phyloP scores from a whole-genome alignment of 768 basidiomycete genomes.

The Tylopilus rubrobrunneus region DNA sequence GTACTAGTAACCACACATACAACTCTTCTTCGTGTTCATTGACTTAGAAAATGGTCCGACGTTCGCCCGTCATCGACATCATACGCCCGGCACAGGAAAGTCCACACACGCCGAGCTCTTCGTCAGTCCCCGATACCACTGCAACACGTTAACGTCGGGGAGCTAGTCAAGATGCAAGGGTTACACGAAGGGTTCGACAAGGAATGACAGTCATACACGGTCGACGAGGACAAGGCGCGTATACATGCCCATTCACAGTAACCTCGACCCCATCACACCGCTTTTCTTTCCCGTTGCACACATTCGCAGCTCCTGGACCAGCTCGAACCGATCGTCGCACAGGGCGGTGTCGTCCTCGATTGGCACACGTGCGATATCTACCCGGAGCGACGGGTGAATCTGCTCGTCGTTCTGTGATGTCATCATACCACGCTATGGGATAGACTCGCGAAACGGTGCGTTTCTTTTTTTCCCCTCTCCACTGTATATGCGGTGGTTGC shows the following conservation, averaged over 20 bases:
- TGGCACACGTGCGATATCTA: slow-evolving; percentile 95
- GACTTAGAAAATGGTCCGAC: slow-evolving; percentile 14
- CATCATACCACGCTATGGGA: slow-evolving; percentile 87
- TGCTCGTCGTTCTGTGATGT: slow-evolving; percentile 89
- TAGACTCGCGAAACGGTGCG: slow-evolving; percentile 82
- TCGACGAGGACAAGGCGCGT: slow-evolving; percentile 93
- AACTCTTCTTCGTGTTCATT: too few relatives aligned
- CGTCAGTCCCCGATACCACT: slow-evolving; percentile 65
- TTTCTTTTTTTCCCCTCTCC: not conserved
- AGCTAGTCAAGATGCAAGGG: slow-evolving; percentile 78
- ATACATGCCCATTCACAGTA: too few relatives aligned
- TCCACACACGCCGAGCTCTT: slow-evolving; percentile 90
- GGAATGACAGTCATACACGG: slow-evolving; percentile 92
- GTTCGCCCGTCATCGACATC: slow-evolving; percentile 70
- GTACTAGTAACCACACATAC: too few relatives aligned
- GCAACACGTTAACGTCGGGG: slow-evolving; percentile 84
- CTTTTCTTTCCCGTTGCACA: too few relatives aligned
- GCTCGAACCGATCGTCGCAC: slow-evolving; percentile 64
- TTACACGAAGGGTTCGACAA: slow-evolving; percentile 85
- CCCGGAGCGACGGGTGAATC: slow-evolving; percentile 94
- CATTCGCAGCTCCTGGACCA: slow-evolving; percentile 74
- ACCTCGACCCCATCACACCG: too few relatives aligned
- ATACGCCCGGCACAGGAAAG: slow-evolving; percentile 95
- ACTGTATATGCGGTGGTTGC: too few relatives aligned
- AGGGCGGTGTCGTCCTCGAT: slow-evolving; percentile 83